phyloP scores from a whole-genome alignment of 2,329 filamentous ascomycete genomes.

The Chrysoporthe austroafricana region DNA sequence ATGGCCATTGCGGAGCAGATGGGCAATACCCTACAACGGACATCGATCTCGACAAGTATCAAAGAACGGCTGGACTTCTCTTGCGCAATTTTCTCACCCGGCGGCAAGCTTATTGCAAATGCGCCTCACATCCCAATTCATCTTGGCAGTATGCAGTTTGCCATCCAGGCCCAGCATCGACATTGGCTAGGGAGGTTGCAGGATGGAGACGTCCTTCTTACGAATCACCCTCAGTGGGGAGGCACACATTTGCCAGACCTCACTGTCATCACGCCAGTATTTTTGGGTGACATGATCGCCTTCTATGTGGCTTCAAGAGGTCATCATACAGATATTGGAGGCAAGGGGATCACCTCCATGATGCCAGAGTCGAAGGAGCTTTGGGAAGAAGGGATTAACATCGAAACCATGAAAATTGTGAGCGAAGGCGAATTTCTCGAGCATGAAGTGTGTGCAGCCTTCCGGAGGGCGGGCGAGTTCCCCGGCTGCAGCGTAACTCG shows the following conservation, averaged over 20 bases:
- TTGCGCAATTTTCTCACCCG: conserved; percentile 47
- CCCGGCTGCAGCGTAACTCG: conserved; percentile 44
- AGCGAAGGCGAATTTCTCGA: conserved; percentile 40
- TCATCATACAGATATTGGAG: conserved; percentile 45
- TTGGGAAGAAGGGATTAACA: conserved; percentile 49
- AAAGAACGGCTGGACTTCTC: conserved; percentile 49
- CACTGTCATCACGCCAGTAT: conserved; percentile 46
- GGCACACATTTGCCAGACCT: conserved; percentile 47
- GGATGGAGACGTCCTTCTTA: conserved; percentile 45
- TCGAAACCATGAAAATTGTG: conserved; percentile 44
- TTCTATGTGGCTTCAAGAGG: conserved; percentile 46
- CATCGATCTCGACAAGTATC: conserved; percentile 55
- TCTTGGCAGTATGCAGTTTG: conserved; percentile 48
- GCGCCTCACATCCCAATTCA: conserved; percentile 47
- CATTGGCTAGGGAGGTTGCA: conserved; percentile 39
- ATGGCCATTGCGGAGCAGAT: conserved; percentile 65
- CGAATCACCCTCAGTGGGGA: conserved; percentile 45
- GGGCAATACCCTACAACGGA: conserved; percentile 60
- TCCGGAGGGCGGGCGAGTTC: conserved; percentile 38
- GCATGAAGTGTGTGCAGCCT: conserved; percentile 23
- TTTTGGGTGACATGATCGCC: conserved; percentile 37
- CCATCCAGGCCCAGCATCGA: conserved; percentile 43
- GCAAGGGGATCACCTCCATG: conserved; percentile 45
- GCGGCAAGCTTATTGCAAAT: conserved; percentile 47
- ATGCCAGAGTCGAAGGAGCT: conserved; percentile 45